A percentile compares a stretch with the other conserved stretches of the same genome.
phyloP scores from a whole-genome alignment of 257 asterid species.

The Lavandula angustifolia region DNA sequence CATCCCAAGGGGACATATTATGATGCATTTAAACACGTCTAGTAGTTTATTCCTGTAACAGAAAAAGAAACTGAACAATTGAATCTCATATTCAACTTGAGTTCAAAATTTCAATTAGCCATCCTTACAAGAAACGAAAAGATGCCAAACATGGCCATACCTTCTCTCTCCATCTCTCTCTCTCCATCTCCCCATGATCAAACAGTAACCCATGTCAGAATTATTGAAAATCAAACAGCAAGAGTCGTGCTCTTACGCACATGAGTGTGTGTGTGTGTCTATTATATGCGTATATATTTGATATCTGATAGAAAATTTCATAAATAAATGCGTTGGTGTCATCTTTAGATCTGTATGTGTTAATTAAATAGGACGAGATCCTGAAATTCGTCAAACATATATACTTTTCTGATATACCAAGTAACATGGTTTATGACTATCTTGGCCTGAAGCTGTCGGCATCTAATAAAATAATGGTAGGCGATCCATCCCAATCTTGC shows the following conservation, averaged over 20 bases:
- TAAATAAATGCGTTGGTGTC: background rate
- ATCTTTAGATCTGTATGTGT: slow-evolving; percentile 24
- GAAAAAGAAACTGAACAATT: background rate
- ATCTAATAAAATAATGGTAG: slow-evolving; percentile 28
- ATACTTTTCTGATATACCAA: slow-evolving; percentile 17
- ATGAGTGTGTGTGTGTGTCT: background rate
- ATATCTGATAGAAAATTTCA: background rate
- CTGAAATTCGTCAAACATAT: slow-evolving; percentile 32
- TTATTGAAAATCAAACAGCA: slow-evolving; percentile 29
- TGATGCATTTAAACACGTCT: background rate
- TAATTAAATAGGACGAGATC: slow-evolving; percentile 30
- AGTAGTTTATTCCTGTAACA: background rate
- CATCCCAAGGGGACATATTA: too few species aligned
- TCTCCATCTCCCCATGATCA: slow-evolving; percentile 33
- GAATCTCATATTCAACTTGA: background rate
- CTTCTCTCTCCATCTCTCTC: slow-evolving; percentile 12
- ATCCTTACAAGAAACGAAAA: background rate
- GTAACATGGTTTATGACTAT: slow-evolving; percentile 39
- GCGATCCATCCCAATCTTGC: slow-evolving; percentile 31
- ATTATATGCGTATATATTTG: background rate
- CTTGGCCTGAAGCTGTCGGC: slow-evolving; percentile 68
- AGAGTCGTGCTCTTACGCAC: background rate
- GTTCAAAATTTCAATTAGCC: background rate
- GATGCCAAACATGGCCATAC: slow-evolving; percentile 7
- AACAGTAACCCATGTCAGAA: slow-evolving; percentile 36